Base-by-base conservation (phyloP, 139 green algal genomes). In the Parachlorella kessleri region DNA sequence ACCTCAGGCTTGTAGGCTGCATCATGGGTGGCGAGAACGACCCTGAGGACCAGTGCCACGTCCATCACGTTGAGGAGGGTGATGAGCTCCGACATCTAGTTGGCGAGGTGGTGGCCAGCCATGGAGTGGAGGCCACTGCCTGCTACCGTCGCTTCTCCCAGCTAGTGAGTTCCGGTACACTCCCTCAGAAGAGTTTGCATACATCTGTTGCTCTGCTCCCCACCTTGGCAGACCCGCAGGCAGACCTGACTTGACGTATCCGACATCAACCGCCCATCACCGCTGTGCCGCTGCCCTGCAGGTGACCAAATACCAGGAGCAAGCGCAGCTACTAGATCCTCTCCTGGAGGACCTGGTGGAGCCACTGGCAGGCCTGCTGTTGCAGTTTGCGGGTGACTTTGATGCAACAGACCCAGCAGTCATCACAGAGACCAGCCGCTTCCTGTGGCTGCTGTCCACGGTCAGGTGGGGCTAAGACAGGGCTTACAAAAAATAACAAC, bases 251-350 rank as follows among this genome's bases (percentile, higher is more conserved):
- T 64, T 59, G 55, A 72, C 8, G 7, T 59, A 18, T 74, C 30
- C 48, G 65, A 23, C 33, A 59, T 14, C 48, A 59, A 21, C 33
- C 4, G 23, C 7, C 24, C 35, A 70, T 30, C 37, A 73, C 63
- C 39, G 36, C 68, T 80, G 53, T 48, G 33, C 41, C 76, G 30
- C 23, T 73, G 21, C 32, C 32, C 55, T 37, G 69, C 89, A 98
- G 93, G 83, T 98, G 9, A 89, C 84, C 74, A 94, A 96, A 81
- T 99, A 99, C 81, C 93, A 97, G 71, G 96, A 99, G 89, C 92
- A 98, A 72, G 82, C 93, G 7, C 90, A 98, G 87, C 88, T 99
- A 59, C 90, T 99, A 55, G 96, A 99, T 78, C 90, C 92, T 1
- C 85, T 93, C 54, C 83, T 99, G 70, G 92, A 97, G 80, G 72